Conservation (phyloP, 495 filamentous ascomycete species). For the Hyaloscypha bicolor region DNA sequence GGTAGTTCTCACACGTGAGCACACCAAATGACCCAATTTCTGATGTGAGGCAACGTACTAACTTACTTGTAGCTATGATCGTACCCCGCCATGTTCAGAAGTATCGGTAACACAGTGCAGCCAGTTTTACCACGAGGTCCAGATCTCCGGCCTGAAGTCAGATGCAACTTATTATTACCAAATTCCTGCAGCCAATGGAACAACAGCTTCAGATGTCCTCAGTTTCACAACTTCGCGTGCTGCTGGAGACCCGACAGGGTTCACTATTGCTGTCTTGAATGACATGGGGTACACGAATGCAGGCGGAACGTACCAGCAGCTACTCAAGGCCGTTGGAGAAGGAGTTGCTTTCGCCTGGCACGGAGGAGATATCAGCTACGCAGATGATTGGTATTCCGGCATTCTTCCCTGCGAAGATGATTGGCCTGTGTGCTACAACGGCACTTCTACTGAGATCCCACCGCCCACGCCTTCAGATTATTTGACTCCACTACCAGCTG, state of each 20-base stretch:
- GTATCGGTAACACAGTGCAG: slow-evolving; percentile 52
- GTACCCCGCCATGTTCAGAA: slow-evolving; percentile 52
- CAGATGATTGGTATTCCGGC: slow-evolving; percentile 53
- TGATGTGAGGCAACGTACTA: neutral
- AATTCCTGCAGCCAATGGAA: slow-evolving; percentile 46
- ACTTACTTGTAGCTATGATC: slow-evolving; percentile 43
- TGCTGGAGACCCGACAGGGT: slow-evolving; percentile 44
- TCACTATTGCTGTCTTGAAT: slow-evolving; percentile 49
- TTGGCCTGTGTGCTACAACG: slow-evolving; percentile 59
- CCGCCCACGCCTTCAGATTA: slow-evolving; percentile 42
- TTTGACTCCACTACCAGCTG: slow-evolving; percentile 45
- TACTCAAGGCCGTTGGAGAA: slow-evolving; percentile 40
- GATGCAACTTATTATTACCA: slow-evolving; percentile 51
- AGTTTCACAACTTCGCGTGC: slow-evolving; percentile 38
- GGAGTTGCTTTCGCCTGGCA: slow-evolving; percentile 54
- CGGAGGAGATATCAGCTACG: slow-evolving; percentile 49
- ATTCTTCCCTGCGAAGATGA: slow-evolving; percentile 49
- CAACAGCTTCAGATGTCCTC: slow-evolving; percentile 39
- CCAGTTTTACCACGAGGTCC: slow-evolving; percentile 50
- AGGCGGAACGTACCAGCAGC: slow-evolving; percentile 46
- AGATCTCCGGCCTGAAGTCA: slow-evolving; percentile 39
- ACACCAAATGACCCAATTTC: neutral
- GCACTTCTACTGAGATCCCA: slow-evolving; percentile 44
- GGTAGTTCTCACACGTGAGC: slow-evolving; percentile 41
- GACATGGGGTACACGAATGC: slow-evolving; percentile 53